Base-by-base conservation (phyloP, 352 stramenopile genomes). In the Globisporangium viniferum region DNA sequence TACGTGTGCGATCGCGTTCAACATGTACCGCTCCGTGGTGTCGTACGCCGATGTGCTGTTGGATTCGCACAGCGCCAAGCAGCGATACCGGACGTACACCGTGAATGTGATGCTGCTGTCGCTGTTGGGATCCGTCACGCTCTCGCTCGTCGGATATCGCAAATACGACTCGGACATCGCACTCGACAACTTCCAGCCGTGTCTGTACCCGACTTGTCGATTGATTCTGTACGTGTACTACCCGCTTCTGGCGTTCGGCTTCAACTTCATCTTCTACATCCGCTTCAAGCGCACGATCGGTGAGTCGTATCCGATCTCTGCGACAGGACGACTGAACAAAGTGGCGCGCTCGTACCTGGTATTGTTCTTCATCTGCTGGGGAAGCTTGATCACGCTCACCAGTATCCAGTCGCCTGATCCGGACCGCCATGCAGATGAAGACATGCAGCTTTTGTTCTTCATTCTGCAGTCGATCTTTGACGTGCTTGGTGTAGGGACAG, bases 151-250 rank as follows among this genome's bases (percentile, higher is more conserved):
- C 15, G 82, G 84, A 0, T 88, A 82, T 59, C 76, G 75, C 35
- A 76, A 84, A 31, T 70, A 75, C 24, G 70, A 80, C 20, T 55
- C 72, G 14, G 70, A 78, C 18, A 10, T 64, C 8, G 10, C 57
- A 18, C 54, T 75, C 3, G 73, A 87, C 22, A 84, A 74, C 31
- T 84, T 86, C 57, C 79, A 85, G 66, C 79, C 83, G 48, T 90
- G 82, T 24, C 70, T 92, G 9, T 89, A 92, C 70, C 75, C 77
- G 57, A 89, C 81, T 55, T 90, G 84, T 46, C 78, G 81, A 0
- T 74, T 86, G 20, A 90, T 92, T 64, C 69, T 92, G 70, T 92
- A 92, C 71, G 80, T 92, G 41, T 92, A 90, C 71, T 92, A 89
- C 64, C 84, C 84, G 58, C 70, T 92, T 54, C 58, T 92, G 53